Evolutionary conservation across 2,329 filamentous ascomycete species (phyloP).

Genomic region (Claviceps sp.): DNA sequence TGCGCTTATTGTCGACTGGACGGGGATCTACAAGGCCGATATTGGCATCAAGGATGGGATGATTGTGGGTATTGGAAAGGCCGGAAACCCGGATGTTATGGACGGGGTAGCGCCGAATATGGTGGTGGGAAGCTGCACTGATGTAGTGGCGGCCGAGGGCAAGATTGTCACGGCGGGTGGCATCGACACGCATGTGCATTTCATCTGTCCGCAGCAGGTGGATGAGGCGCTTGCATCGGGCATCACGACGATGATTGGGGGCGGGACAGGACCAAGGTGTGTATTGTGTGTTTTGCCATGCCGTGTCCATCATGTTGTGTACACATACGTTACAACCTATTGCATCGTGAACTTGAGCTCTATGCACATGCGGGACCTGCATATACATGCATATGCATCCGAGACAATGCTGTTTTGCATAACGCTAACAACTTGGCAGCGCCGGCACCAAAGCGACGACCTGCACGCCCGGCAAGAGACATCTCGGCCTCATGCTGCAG

Average conservation of each 20-base stretch:
- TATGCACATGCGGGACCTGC: too few relatives aligned
- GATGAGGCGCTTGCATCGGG: slow-evolving; percentile 73
- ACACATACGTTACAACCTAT: neutral
- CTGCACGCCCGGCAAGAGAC: slow-evolving; percentile 74
- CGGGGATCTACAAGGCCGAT: slow-evolving; percentile 90
- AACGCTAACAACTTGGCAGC: slow-evolving; percentile 23
- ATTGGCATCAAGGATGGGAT: slow-evolving; percentile 82
- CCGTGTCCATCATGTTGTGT: neutral
- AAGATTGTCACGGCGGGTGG: slow-evolving; percentile 86
- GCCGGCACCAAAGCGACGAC: slow-evolving; percentile 87
- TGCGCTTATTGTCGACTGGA: slow-evolving; percentile 80
- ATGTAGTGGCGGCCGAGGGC: slow-evolving; percentile 81
- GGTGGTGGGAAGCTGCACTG: slow-evolving; percentile 77
- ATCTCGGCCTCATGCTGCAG: slow-evolving; percentile 82
- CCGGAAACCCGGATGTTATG: slow-evolving; percentile 96
- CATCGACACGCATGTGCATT: slow-evolving; percentile 83
- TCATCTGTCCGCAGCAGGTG: slow-evolving; percentile 88
- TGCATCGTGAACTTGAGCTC: neutral
- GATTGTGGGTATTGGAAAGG: slow-evolving; percentile 85
- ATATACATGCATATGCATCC: too few relatives aligned
- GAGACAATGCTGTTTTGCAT: too few relatives aligned
- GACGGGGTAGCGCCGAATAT: slow-evolving; percentile 66
- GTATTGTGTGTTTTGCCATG: slow-evolving; percentile 8
- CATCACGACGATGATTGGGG: slow-evolving; percentile 81
- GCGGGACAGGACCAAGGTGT: slow-evolving; percentile 79